A percentile compares a stretch with the other conserved stretches of the same genome.
Conservation (phyloP, 2,329 filamentous ascomycete species). For the Xylariaceae sp. region DNA sequence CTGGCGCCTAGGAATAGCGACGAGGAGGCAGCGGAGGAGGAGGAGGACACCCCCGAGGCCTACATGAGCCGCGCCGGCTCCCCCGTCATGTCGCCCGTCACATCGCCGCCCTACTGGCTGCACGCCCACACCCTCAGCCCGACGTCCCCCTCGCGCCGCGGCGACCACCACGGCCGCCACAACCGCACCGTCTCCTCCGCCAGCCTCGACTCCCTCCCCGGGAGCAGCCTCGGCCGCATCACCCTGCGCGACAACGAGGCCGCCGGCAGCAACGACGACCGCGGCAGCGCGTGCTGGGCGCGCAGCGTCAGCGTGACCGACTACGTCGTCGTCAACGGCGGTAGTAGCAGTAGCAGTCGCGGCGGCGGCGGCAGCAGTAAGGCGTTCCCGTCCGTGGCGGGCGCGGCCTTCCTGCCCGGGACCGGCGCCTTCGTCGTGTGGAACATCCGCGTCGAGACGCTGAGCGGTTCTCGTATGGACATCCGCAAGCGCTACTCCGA, state of each 20-base stretch:
- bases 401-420: constrained; percentile 28
- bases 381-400: too few species aligned
- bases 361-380: not conserved
- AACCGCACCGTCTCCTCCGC: constrained; percentile 40
- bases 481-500: constrained; percentile 82
- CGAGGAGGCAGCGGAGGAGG: not conserved
- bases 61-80: constrained; percentile 9
- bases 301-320: constrained; percentile 57
- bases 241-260: constrained; percentile 60
- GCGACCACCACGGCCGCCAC: constrained; percentile 21
- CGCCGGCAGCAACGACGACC: constrained; percentile 41
- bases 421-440: constrained; percentile 93
- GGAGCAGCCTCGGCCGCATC: constrained; percentile 50
- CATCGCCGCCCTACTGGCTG: constrained; percentile 37
- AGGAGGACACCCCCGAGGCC: not conserved
- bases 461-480: constrained; percentile 62
- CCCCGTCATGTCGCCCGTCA: constrained; percentile 22
- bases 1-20: not conserved
- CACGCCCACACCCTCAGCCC: constrained; percentile 11
- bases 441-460: constrained; percentile 83
- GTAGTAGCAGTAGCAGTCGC: constrained; percentile 27
- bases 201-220: constrained; percentile 39
- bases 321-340: constrained; percentile 53
- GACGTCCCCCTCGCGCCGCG: too few species aligned
- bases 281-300: constrained; percentile 54